phyloP scores from a whole-genome alignment of 1,139 yeast genomes.

The Candida sp. region DNA sequence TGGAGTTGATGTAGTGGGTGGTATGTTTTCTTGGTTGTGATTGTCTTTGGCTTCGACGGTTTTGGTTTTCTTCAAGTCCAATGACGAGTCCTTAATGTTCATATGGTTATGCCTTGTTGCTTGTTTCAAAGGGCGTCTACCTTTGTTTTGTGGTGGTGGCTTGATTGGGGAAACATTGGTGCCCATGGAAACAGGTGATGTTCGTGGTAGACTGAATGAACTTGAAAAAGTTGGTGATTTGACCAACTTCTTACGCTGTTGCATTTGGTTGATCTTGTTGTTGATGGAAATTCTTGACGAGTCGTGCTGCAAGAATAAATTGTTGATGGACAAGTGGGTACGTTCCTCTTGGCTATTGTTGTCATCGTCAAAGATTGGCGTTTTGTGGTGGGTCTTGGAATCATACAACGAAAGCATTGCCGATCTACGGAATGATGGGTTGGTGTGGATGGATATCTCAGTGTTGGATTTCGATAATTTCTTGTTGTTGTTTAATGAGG shows the following conservation, averaged over 20 bases:
- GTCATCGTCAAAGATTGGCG: conserved; percentile 38
- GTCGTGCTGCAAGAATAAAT: conserved; percentile 43
- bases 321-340: conserved; percentile 46
- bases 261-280: conserved; percentile 30
- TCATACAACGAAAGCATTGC: conserved; percentile 60
- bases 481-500: conserved; percentile 22
- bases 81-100: conserved; percentile 46
- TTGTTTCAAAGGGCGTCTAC: conserved; percentile 5
- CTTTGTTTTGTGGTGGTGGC: conserved; percentile 3
- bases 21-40: conserved; percentile 9
- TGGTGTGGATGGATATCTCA: conserved; percentile 46
- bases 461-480: conserved; percentile 38
- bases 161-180: conserved; percentile 9
- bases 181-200: conserved; percentile 3
- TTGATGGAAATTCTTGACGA: conserved; percentile 43
- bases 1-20: conserved; percentile 21
- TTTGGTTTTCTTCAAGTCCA: conserved; percentile 39
- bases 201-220: conserved; percentile 6
- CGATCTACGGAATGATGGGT: conserved; percentile 57
- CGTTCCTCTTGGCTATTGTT: conserved; percentile 30
- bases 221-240: conserved; percentile 11
- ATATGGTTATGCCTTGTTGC: conserved; percentile 36
- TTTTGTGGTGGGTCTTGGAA: conserved; percentile 36
- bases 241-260: conserved; percentile 16
- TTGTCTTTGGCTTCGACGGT: conserved; percentile 2